Evolutionary conservation across 352 stramenopile species (phyloP).

Genomic region (Globisporangium ultimum): DNA sequence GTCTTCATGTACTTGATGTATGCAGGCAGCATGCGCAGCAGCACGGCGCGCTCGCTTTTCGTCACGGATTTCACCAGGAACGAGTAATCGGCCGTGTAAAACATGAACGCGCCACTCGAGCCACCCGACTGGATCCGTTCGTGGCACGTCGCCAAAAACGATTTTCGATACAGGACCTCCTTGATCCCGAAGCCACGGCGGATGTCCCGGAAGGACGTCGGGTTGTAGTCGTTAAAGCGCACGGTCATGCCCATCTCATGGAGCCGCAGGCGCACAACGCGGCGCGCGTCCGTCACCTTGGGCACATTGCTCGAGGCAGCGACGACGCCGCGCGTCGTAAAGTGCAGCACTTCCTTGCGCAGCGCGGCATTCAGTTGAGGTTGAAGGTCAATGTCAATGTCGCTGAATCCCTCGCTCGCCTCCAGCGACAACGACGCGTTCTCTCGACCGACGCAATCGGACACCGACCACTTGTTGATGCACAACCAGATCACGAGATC

Average conservation of each 20-base stretch:
- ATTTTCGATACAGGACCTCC: slow-evolving; percentile 69
- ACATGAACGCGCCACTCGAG: slow-evolving; percentile 90
- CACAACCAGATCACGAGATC: slow-evolving; percentile 83
- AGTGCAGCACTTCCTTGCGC: slow-evolving; percentile 87
- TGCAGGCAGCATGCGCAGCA: slow-evolving; percentile 78
- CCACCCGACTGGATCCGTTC: slow-evolving; percentile 80
- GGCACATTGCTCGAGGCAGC: slow-evolving; percentile 65
- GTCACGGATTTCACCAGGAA: slow-evolving; percentile 89
- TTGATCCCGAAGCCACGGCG: slow-evolving; percentile 76
- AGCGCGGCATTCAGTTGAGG: slow-evolving; percentile 84
- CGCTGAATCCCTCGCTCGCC: slow-evolving; percentile 51
- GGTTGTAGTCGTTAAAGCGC: slow-evolving; percentile 76
- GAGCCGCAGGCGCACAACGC: slow-evolving; percentile 66
- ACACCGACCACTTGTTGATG: slow-evolving; percentile 51
- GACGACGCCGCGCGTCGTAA: slow-evolving; percentile 83
- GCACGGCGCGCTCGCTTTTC: slow-evolving; percentile 64
- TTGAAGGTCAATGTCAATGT: slow-evolving; percentile 79
- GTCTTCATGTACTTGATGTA: slow-evolving; percentile 83
- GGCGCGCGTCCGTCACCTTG: slow-evolving; percentile 40
- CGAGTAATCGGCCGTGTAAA: slow-evolving; percentile 85
- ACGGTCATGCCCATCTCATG: slow-evolving; percentile 83
- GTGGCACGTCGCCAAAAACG: slow-evolving; percentile 79
- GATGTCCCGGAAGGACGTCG: slow-evolving; percentile 72
- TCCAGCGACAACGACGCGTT: slow-evolving; percentile 16
- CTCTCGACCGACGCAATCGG: slow-evolving; percentile 21